These are phyloP conservation scores for Gossypium arboreum DNA, from an alignment of 345 rosid genomes.

Conservation along the genomic window DNA sequence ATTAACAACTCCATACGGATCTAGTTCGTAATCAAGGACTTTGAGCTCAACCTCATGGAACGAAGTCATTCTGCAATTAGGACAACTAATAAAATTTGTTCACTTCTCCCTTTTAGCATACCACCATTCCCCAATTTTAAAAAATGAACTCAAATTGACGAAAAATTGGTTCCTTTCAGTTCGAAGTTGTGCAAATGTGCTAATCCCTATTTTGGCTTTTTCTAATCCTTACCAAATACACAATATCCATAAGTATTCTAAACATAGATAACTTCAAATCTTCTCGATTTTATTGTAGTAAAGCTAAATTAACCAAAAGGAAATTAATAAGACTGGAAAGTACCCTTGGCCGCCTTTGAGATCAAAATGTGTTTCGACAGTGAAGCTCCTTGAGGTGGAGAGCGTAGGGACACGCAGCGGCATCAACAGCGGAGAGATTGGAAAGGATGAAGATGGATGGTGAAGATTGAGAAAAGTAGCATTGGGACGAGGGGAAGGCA, in stretches of 20 bases:
- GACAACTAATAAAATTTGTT: too few relatives aligned
- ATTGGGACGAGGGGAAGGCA: constrained; percentile 6
- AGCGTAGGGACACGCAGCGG: constrained; percentile 20
- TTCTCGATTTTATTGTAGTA: not conserved
- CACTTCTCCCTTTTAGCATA: too few relatives aligned
- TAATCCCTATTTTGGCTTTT: too few relatives aligned
- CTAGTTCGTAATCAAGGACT: constrained; percentile 84
- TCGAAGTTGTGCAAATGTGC: too few relatives aligned
- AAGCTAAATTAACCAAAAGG: not conserved
- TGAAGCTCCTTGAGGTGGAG: constrained; percentile 24
- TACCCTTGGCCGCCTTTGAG: constrained; percentile 65
- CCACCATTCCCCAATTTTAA: not conserved
- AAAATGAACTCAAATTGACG: not conserved
- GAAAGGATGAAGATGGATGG: constrained; percentile 17
- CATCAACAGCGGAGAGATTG: constrained; percentile 5
- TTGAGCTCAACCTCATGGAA: constrained; percentile 59
- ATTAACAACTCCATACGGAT: constrained; percentile 87
- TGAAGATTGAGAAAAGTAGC: constrained; percentile 14
- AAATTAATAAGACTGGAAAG: not conserved
- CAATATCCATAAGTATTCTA: not conserved
- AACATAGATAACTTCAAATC: not conserved
- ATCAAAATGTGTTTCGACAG: constrained; percentile 36
- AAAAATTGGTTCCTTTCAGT: not conserved
- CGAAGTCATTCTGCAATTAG: constrained; percentile 44
- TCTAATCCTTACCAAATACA: too few relatives aligned